A percentile compares a stretch with the other conserved stretches of the same genome.
These are phyloP conservation scores for Zychaea mexicana DNA, from an alignment of 371 early-diverging fungal genomes.

Conservation along the genomic window DNA sequence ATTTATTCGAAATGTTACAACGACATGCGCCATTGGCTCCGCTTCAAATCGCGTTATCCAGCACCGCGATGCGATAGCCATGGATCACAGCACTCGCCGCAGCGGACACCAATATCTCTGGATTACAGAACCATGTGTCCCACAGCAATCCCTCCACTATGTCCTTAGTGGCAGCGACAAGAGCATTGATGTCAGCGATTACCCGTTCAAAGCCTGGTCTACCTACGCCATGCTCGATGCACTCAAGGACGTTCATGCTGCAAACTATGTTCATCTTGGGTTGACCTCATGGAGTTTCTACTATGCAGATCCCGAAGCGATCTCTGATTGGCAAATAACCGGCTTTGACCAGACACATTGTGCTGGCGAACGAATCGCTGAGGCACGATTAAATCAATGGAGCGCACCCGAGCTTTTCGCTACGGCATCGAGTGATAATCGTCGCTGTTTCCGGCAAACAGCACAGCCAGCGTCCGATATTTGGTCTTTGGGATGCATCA, in stretches of 20 bases:
- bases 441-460: slow-evolving; percentile 1
- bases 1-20: slow-evolving; percentile 13
- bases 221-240: slow-evolving; percentile 13
- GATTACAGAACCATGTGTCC: slow-evolving; percentile 16
- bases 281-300: slow-evolving; percentile 13
- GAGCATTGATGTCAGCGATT: slow-evolving; percentile 11
- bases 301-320: slow-evolving; percentile 10
- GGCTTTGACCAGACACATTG: slow-evolving; percentile 13
- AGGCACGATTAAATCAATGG: slow-evolving; percentile 6
- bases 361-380: background rate
- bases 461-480: slow-evolving; percentile 12
- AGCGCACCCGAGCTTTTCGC: slow-evolving; percentile 18
- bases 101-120: slow-evolving; percentile 15
- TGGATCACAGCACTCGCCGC: background rate
- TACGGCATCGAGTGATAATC: background rate
- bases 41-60: background rate
- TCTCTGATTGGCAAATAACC: slow-evolving; percentile 17
- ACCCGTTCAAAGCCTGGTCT: slow-evolving; percentile 16
- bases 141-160: slow-evolving; percentile 15
- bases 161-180: background rate
- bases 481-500: slow-evolving; percentile 21
- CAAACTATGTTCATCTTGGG: slow-evolving; percentile 13
- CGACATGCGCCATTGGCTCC: background rate
- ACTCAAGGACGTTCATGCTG: slow-evolving; percentile 17
- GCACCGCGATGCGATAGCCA: slow-evolving; percentile 11